These are phyloP conservation scores for Antrodiella citrinella DNA, from an alignment of 768 basidiomycete species.

Conservation along the genomic window DNA sequence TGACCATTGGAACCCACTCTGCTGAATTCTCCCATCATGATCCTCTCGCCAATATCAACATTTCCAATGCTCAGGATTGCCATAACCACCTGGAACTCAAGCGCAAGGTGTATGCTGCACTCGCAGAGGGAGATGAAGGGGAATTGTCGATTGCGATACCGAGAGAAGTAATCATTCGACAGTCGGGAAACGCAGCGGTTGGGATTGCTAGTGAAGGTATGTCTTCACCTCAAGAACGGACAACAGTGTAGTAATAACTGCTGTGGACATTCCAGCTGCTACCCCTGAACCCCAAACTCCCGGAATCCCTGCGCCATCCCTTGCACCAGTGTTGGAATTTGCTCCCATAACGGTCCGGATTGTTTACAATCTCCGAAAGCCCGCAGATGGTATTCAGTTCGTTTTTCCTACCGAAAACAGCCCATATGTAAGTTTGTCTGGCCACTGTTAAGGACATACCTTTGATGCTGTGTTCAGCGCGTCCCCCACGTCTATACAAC, in stretches of 20 bases:
- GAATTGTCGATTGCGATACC: conserved; percentile 89
- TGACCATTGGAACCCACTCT: conserved; percentile 61
- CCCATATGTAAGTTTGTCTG: conserved; percentile 61
- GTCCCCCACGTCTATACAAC: conserved; percentile 91
- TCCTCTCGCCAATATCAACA: conserved; percentile 56
- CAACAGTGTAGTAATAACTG: no score
- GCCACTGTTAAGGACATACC: neutral
- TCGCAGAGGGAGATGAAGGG: conserved; percentile 89
- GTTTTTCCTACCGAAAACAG: conserved; percentile 74
- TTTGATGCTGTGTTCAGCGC: conserved; percentile 40
- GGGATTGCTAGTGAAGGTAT: conserved; percentile 53
- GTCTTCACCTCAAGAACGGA: conserved; percentile 6
- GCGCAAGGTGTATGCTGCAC: conserved; percentile 82
- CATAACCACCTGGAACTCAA: conserved; percentile 91
- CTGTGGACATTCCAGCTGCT: no score
- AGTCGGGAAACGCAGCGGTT: conserved; percentile 39
- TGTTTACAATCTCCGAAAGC: conserved; percentile 74
- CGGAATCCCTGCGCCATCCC: conserved; percentile 20
- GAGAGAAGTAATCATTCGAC: conserved; percentile 57
- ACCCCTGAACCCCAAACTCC: conserved; percentile 83
- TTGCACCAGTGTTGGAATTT: conserved; percentile 47
- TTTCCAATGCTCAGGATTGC: conserved; percentile 66
- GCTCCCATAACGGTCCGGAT: conserved; percentile 70
- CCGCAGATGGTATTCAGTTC: conserved; percentile 80
- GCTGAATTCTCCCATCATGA: conserved; percentile 79